Evolutionary conservation across 345 rosid genomes (phyloP).

Genomic region (Melaleuca alternifolia): DNA sequence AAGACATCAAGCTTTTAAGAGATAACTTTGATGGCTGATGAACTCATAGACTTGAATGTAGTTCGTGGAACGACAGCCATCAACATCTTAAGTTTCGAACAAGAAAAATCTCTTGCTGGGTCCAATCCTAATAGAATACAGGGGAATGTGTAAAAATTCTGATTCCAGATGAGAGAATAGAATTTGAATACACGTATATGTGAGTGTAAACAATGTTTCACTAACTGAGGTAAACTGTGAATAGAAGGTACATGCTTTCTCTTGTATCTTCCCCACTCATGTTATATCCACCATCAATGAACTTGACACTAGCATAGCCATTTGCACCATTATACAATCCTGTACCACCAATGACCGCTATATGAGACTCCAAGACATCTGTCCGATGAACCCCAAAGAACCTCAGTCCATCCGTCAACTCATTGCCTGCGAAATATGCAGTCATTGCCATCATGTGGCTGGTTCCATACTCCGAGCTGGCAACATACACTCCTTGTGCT

Average conservation of each 20-base stretch:
- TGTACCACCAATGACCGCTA: conserved; percentile 43
- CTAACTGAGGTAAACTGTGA: conserved; percentile 28
- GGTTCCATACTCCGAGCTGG: conserved; percentile 28
- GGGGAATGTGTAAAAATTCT: neutral
- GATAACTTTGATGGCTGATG: neutral
- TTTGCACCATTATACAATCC: conserved; percentile 36
- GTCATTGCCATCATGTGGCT: conserved; percentile 52
- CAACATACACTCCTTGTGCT: conserved; percentile 41
- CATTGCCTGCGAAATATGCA: conserved; percentile 1
- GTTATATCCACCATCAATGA: neutral
- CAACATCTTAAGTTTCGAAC: neutral
- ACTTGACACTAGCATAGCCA: conserved; percentile 40
- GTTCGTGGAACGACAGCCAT: neutral
- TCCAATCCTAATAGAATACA: neutral
- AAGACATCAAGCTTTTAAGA: neutral
- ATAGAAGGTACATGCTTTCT: conserved; percentile 9
- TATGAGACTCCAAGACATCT: conserved; percentile 28
- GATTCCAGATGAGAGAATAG: neutral
- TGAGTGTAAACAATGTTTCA: neutral
- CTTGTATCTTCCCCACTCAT: neutral
- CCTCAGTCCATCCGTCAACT: conserved; percentile 25
- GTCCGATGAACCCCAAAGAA: conserved; percentile 35
- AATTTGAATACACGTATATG: neutral
- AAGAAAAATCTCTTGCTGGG: neutral
- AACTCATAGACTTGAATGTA: neutral